Conservation (phyloP, 345 rosid species). For the Bretschneidera sinensis region DNA sequence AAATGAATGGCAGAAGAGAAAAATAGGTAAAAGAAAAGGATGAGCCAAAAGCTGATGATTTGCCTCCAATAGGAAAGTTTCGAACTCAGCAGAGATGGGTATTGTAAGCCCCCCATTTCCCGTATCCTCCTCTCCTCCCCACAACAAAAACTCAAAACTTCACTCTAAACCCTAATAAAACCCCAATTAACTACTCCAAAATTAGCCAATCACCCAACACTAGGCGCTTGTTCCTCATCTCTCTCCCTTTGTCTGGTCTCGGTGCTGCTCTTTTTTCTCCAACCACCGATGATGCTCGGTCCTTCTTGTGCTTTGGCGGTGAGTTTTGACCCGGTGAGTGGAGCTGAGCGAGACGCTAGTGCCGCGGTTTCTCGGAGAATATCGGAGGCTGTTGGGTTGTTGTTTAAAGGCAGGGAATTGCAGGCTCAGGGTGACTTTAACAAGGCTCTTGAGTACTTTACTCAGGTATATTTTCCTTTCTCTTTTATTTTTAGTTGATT, state of each 20-base stretch:
- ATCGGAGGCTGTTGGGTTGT: slow-evolving; percentile 35
- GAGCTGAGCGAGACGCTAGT: slow-evolving; percentile 34
- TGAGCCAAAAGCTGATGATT: neutral
- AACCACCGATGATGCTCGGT: neutral
- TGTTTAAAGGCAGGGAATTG: slow-evolving; percentile 48
- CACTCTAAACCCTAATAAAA: slow-evolving; percentile 1
- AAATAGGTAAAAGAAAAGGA: neutral
- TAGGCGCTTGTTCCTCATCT: slow-evolving; percentile 38
- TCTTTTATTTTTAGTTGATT: neutral
- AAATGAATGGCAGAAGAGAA: neutral
- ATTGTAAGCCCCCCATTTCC: slow-evolving; percentile 31
- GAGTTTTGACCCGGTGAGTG: slow-evolving; percentile 32
- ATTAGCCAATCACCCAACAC: neutral
- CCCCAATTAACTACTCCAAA: slow-evolving; percentile 2
- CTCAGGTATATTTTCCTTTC: slow-evolving; percentile 24
- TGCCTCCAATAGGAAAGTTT: neutral
- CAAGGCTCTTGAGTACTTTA: slow-evolving; percentile 48
- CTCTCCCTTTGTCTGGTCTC: slow-evolving; percentile 30
- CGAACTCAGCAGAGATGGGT: slow-evolving; percentile 14
- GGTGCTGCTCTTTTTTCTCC: slow-evolving; percentile 10
- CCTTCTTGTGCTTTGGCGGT: slow-evolving; percentile 27
- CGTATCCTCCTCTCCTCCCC: slow-evolving; percentile 25
- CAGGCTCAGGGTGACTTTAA: slow-evolving; percentile 52
- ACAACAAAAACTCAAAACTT: slow-evolving; percentile 1
- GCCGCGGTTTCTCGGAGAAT: slow-evolving; percentile 26